Percentiles rank a stretch among this genome's conserved stretches.
These are phyloP conservation scores for Hericium coralloides DNA, from an alignment of 768 basidiomycete species.

Conservation along the genomic window DNA sequence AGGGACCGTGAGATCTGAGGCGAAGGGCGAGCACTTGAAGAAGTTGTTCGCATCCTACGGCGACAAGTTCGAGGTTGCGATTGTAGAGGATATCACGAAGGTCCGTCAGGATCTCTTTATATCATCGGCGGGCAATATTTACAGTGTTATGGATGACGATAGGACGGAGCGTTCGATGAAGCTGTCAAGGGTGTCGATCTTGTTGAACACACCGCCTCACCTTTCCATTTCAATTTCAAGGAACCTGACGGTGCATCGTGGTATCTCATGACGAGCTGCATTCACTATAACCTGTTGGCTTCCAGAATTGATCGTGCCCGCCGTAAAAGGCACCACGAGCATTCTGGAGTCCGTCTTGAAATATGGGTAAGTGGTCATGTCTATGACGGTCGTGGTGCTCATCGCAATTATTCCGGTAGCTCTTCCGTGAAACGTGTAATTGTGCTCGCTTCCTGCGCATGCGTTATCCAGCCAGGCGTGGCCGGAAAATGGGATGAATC, in stretches of 20 bases:
- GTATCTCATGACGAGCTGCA: background rate
- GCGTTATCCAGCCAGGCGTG: conserved; percentile 10
- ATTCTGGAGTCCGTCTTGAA: conserved; percentile 25
- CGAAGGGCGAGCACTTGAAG: conserved; percentile 35
- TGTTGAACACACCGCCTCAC: conserved; percentile 28
- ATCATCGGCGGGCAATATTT: conserved; percentile 8
- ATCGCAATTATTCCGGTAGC: conserved; percentile 9
- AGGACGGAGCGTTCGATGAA: conserved; percentile 30
- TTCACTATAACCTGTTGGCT: background rate
- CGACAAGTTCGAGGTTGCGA: conserved; percentile 29
- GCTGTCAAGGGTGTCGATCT: conserved; percentile 35
- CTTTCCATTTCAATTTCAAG: conserved; percentile 20
- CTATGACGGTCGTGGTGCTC: background rate
- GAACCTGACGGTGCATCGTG: conserved; percentile 13
- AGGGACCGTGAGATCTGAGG: conserved; percentile 33
- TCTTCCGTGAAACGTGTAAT: conserved; percentile 32
- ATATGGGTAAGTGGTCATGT: conserved; percentile 15
- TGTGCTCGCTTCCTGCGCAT: conserved; percentile 32
- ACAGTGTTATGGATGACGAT: background rate
- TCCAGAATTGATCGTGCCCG: conserved; percentile 28
- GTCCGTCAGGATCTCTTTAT: conserved; percentile 4
- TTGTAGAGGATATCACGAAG: conserved; percentile 40
- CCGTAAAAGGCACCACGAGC: conserved; percentile 29
- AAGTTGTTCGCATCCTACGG: conserved; percentile 28
- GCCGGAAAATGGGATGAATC: conserved; percentile 5